Evolutionary conservation across 108 stramenopile species (phyloP).

Genomic region (Stephanodiscus minutulus): DNA sequence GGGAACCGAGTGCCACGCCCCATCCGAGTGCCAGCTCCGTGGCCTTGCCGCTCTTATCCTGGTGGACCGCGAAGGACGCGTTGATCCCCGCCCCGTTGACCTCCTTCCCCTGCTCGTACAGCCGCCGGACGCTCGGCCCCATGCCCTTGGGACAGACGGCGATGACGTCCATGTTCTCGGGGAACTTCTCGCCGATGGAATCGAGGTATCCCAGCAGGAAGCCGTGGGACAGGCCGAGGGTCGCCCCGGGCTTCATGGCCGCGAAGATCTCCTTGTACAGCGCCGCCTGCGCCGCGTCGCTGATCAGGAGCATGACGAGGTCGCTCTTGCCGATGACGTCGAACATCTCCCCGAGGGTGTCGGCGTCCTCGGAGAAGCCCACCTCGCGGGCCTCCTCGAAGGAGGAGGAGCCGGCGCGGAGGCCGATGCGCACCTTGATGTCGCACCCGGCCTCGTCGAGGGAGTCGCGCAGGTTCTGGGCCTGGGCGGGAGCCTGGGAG

Average conservation of each 20-base stretch:
- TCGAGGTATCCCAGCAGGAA: slow-evolving; percentile 97
- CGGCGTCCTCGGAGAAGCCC: slow-evolving; percentile 90
- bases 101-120: slow-evolving; percentile 99
- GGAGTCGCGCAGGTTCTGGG: slow-evolving; percentile 94
- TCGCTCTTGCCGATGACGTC: slow-evolving; percentile 91
- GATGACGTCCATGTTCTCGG: slow-evolving; percentile 96
- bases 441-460: slow-evolving; percentile 81
- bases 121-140: slow-evolving; percentile 97
- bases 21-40: slow-evolving; percentile 96
- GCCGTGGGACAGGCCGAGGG: slow-evolving; percentile 93
- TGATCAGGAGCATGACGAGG: slow-evolving; percentile 95
- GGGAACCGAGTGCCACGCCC: slow-evolving; percentile 95
- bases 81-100: slow-evolving; percentile 98
- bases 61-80: slow-evolving; percentile 96
- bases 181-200: slow-evolving; percentile 92
- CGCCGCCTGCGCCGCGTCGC: slow-evolving; percentile 94
- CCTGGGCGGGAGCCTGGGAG: slow-evolving; percentile 98
- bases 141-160: slow-evolving; percentile 99
- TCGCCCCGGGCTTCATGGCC: slow-evolving; percentile 97
- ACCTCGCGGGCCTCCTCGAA: slow-evolving; percentile 87
- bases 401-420: slow-evolving; percentile 92
- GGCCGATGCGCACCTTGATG: slow-evolving; percentile 91
- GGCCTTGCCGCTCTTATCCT: slow-evolving; percentile 93
- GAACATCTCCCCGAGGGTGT: slow-evolving; percentile 97
- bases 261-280: slow-evolving; percentile 96